Conservation (phyloP, 176 grass and related monocot species). For the Avena eriantha region DNA sequence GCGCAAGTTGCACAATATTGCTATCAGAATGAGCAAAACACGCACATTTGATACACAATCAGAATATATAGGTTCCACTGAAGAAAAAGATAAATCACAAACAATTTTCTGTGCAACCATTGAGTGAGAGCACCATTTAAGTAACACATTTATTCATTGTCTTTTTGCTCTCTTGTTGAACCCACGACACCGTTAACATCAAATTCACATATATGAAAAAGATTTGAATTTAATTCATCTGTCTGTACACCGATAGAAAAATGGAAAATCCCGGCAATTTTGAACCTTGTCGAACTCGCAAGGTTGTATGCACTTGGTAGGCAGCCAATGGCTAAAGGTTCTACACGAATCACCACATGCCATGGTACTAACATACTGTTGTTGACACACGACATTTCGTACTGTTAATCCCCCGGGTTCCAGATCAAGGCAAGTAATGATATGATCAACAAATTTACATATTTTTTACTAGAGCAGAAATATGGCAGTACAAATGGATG, state of each 20-base stretch:
- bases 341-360: background rate
- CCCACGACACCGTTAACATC: background rate
- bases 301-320: background rate
- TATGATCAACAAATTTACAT: background rate
- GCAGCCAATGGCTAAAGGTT: background rate
- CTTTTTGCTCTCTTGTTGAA: background rate
- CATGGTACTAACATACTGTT: constrained; percentile 6
- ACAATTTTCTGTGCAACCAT: background rate
- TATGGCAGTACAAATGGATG: background rate
- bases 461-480: too few relatives aligned
- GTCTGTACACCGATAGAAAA: background rate
- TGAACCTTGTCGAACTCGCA: background rate
- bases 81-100: background rate
- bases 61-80: background rate
- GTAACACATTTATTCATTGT: background rate
- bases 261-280: background rate
- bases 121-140: background rate
- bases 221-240: background rate
- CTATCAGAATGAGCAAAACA: background rate
- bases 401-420: background rate
- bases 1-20: constrained; percentile 7
- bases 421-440: background rate
- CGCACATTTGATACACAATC: background rate
- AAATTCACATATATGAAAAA: background rate
- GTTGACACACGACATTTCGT: background rate